These are phyloP conservation scores for Angophora floribunda DNA, from an alignment of 345 rosid genomes.

Conservation along the genomic window DNA sequence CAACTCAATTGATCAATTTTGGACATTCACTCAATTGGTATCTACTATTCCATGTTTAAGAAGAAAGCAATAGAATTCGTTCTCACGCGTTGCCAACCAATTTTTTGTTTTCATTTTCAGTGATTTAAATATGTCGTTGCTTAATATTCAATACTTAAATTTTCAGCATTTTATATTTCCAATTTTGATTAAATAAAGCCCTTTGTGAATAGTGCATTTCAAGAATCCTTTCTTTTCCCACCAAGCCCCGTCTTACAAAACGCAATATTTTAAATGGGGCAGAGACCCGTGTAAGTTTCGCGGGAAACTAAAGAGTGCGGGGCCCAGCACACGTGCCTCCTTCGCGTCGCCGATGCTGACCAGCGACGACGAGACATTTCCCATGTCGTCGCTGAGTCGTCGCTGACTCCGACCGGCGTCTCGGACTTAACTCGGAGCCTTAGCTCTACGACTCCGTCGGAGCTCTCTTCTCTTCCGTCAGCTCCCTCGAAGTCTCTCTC, in stretches of 20 bases:
- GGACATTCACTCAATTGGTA: not conserved
- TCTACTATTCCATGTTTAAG: too few relatives aligned
- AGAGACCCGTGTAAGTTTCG: not conserved
- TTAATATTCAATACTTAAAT: not conserved
- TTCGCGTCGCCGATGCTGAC: not conserved
- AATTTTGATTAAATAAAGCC: not conserved
- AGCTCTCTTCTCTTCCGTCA: not conserved
- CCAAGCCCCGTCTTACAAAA: too few relatives aligned
- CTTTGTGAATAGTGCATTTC: too few relatives aligned
- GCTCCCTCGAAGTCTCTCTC: not conserved
- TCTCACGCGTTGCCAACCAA: not conserved
- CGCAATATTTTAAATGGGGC: not conserved
- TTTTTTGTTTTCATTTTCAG: not conserved
- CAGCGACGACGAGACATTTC: not conserved
- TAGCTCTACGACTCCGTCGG: not conserved
- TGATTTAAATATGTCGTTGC: not conserved
- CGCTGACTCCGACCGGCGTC: not conserved
- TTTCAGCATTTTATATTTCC: not conserved
- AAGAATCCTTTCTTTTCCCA: too few relatives aligned
- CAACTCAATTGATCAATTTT: not conserved
- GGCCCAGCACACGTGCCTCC: not conserved
- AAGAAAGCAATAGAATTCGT: not conserved
- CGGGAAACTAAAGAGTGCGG: not conserved
- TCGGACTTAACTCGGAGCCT: not conserved
- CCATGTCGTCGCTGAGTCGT: not conserved